Evolutionary conservation across 169 alveolate genomes (phyloP).

Genomic region (Plasmodium cynomolgi): DNA sequence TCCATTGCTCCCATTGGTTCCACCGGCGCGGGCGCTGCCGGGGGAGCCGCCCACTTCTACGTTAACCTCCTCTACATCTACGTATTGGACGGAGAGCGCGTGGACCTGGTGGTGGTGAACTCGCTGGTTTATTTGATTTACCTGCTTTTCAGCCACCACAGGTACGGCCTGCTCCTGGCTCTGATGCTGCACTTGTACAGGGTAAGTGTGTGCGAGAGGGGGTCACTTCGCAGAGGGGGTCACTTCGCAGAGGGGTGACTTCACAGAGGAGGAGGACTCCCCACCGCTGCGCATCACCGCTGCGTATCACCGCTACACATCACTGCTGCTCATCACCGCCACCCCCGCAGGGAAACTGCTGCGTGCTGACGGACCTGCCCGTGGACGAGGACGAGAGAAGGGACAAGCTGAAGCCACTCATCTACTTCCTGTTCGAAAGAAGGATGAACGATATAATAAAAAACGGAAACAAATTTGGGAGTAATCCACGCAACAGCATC

Average conservation of each 20-base stretch:
- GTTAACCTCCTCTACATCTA: slow-evolving; percentile 22
- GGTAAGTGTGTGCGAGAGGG: background rate
- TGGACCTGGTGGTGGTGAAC: slow-evolving; percentile 41
- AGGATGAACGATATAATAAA: slow-evolving; percentile 24
- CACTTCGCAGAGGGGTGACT: no score
- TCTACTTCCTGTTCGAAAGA: slow-evolving; percentile 40
- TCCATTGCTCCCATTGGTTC: no score
- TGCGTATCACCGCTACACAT: background rate
- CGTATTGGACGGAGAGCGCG: background rate
- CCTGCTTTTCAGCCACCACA: slow-evolving; percentile 20
- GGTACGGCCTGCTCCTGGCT: slow-evolving; percentile 20
- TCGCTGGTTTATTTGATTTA: slow-evolving; percentile 34
- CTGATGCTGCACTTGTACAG: slow-evolving; percentile 32
- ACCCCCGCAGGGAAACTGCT: slow-evolving; percentile 25
- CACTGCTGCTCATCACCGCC: background rate
- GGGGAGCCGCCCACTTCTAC: background rate
- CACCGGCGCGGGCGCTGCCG: background rate
- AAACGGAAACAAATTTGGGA: background rate
- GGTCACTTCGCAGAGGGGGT: no score
- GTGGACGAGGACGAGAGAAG: slow-evolving; percentile 51
- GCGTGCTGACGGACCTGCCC: slow-evolving; percentile 29
- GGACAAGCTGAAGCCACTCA: slow-evolving; percentile 5
- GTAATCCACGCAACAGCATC: background rate
- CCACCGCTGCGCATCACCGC: background rate
- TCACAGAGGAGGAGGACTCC: no score